phyloP scores from a whole-genome alignment of 2,329 filamentous ascomycete species.

The Whalleya microplaca region DNA sequence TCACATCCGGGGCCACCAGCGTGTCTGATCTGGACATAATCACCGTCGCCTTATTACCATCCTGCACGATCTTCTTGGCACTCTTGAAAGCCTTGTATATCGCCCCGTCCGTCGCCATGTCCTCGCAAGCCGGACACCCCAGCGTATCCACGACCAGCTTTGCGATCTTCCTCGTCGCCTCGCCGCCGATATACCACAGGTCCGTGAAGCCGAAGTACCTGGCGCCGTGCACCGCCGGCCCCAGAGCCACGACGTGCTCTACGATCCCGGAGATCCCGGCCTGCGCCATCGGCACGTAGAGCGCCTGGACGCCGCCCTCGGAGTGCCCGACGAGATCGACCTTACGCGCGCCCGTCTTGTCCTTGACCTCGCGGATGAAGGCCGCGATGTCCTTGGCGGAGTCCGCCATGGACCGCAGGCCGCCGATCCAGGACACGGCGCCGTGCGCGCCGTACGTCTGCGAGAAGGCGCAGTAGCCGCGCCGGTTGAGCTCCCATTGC shows the following conservation, averaged over 20 bases:
- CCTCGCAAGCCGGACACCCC: constrained; percentile 34
- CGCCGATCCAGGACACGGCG: constrained; percentile 43
- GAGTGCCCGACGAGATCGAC: constrained; percentile 48
- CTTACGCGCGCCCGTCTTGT: constrained; percentile 41
- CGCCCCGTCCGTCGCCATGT: constrained; percentile 30
- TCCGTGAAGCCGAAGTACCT: constrained; percentile 35
- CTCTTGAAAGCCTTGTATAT: constrained; percentile 25
- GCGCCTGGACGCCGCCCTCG: constrained; percentile 45
- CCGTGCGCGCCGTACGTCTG: constrained; percentile 45
- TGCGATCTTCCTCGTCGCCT: constrained; percentile 25
- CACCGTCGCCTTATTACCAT: constrained; percentile 32
- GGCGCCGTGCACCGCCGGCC: constrained; percentile 34
- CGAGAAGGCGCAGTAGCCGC: constrained; percentile 48
- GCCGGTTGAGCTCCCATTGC: constrained; percentile 30
- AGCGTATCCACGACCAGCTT: constrained; percentile 22
- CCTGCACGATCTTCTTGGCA: constrained; percentile 27
- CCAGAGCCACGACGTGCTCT: constrained; percentile 31
- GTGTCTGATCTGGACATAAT: constrained; percentile 31
- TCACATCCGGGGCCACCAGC: constrained; percentile 29
- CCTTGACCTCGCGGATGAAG: constrained; percentile 42
- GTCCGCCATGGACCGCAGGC: constrained; percentile 41
- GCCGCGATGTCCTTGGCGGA: constrained; percentile 44
- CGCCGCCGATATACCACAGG: constrained; percentile 33
- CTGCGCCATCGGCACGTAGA: constrained; percentile 38
- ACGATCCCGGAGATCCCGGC: constrained; percentile 30